These are phyloP conservation scores for Solanum pimpinellifolium DNA, from an alignment of 257 asterid species.

Conservation along the genomic window DNA sequence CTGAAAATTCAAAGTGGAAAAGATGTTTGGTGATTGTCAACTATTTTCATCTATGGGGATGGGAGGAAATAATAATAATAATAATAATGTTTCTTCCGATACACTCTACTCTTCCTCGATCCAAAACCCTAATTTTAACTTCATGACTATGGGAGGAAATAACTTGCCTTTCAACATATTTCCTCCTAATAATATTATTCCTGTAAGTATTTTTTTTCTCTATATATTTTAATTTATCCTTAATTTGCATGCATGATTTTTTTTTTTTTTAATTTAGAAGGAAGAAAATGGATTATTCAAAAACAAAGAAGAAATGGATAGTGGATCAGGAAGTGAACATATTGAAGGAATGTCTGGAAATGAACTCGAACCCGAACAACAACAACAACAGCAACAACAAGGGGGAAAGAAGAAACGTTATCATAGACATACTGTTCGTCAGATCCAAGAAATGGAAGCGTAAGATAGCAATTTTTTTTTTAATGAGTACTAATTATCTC, in stretches of 20 bases:
- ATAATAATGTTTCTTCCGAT: slow-evolving; percentile 18
- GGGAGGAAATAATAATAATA: slow-evolving; percentile 25
- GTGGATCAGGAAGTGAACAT: slow-evolving; percentile 85
- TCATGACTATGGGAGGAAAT: slow-evolving; percentile 45
- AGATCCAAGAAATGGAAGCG: slow-evolving; percentile 99
- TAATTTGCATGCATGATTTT: not conserved
- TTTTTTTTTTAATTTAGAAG: slow-evolving; percentile 19
- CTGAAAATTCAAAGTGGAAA: not conserved
- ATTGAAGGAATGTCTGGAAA: slow-evolving; percentile 61
- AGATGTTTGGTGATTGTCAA: slow-evolving; percentile 92
- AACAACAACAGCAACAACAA: slow-evolving; percentile 16
- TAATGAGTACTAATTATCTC: too few relatives aligned
- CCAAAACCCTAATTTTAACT: slow-evolving; percentile 64
- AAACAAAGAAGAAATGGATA: slow-evolving; percentile 70
- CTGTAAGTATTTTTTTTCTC: slow-evolving; percentile 26
- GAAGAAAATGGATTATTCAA: slow-evolving; percentile 58
- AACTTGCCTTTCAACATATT: slow-evolving; percentile 78
- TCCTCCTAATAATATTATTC: slow-evolving; percentile 37
- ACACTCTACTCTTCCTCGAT: slow-evolving; percentile 26
- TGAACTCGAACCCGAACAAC: slow-evolving; percentile 40
- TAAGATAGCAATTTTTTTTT: not conserved
- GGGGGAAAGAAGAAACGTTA: slow-evolving; percentile 63
- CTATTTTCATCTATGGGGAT: slow-evolving; percentile 60
- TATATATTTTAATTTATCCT: not conserved
- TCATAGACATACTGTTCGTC: slow-evolving; percentile 85